Conservation (phyloP, 2,329 filamentous ascomycete genomes). For the Diaporthe citrichinensis region DNA sequence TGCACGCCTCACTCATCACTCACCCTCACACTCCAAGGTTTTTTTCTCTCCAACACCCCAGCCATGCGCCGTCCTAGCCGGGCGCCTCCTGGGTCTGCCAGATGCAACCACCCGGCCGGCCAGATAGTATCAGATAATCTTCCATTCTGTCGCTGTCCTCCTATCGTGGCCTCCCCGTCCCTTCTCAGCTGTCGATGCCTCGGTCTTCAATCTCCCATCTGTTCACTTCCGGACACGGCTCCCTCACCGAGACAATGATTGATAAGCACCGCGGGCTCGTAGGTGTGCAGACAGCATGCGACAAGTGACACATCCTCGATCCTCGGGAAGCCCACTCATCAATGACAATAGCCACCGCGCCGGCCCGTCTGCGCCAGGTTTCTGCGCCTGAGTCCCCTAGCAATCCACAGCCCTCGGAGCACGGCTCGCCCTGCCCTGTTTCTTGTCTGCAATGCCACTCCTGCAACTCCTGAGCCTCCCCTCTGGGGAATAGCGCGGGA, state of each 20-base stretch:
- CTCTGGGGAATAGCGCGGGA: conserved; percentile 9
- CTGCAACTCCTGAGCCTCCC: conserved; percentile 3
- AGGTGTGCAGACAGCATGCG: neutral
- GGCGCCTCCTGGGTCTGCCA: conserved; percentile 13
- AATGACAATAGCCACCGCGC: neutral
- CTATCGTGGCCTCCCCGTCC: conserved; percentile 9
- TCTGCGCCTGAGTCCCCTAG: neutral
- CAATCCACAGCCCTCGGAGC: conserved; percentile 6
- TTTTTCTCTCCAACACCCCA: neutral
- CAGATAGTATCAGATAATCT: neutral
- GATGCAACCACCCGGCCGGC: conserved; percentile 1
- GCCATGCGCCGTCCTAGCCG: conserved; percentile 26
- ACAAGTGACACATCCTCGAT: neutral
- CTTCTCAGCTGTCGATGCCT: conserved; percentile 17
- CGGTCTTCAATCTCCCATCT: conserved; percentile 1
- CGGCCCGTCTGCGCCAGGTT: conserved; percentile 10
- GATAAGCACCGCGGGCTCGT: neutral
- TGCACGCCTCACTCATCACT: neutral
- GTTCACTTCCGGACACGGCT: neutral
- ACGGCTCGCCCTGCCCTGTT: conserved; percentile 17
- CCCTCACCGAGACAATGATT: neutral
- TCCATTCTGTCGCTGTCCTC: conserved; percentile 1
- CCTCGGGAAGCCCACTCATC: neutral
- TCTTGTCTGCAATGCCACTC: conserved; percentile 14
- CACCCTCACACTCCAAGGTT: neutral